A percentile compares a stretch with the other conserved stretches of the same genome.
Evolutionary conservation across 192 early-diverging fungal species (phyloP).

Genomic region (Geranomyces michiganensis): DNA sequence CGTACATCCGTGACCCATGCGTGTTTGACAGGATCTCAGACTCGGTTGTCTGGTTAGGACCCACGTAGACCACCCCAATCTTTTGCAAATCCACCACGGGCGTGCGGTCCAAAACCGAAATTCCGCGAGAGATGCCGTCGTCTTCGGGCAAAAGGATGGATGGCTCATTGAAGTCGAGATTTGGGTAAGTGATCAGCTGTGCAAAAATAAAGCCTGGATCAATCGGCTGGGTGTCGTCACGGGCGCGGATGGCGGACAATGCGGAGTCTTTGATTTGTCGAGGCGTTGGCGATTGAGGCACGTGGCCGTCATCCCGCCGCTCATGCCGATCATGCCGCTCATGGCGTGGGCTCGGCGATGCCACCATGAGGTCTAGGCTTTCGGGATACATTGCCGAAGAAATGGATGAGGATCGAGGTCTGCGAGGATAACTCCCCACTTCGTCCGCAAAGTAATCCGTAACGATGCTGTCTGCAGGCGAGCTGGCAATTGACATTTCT

Average conservation of each 20-base stretch:
- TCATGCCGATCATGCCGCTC: constrained; percentile 13
- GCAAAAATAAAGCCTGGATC: constrained; percentile 60
- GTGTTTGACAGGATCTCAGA: constrained; percentile 84
- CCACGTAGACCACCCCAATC: constrained; percentile 92
- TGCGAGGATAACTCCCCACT: background rate
- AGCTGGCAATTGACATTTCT: constrained; percentile 8
- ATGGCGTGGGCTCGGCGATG: constrained; percentile 4
- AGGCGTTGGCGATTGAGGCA: constrained; percentile 10
- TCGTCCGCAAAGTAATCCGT: constrained; percentile 18
- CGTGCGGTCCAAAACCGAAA: constrained; percentile 84
- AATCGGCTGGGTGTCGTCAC: constrained; percentile 26
- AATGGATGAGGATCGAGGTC: constrained; percentile 19
- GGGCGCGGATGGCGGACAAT: constrained; percentile 3
- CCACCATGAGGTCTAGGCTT: constrained; percentile 4
- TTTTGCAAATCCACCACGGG: constrained; percentile 94
- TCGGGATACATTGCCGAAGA: constrained; percentile 16
- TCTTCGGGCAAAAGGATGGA: constrained; percentile 72
- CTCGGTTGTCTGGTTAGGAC: constrained; percentile 82
- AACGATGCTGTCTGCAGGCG: constrained; percentile 18
- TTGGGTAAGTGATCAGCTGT: constrained; percentile 77
- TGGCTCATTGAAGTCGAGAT: constrained; percentile 53
- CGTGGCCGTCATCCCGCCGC: background rate
- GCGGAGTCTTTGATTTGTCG: constrained; percentile 15
- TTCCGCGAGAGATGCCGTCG: constrained; percentile 72
- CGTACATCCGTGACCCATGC: constrained; percentile 85